Evolutionary conservation across 2,329 filamentous ascomycete genomes (phyloP).

Genomic region (Xylariaceae sp.): DNA sequence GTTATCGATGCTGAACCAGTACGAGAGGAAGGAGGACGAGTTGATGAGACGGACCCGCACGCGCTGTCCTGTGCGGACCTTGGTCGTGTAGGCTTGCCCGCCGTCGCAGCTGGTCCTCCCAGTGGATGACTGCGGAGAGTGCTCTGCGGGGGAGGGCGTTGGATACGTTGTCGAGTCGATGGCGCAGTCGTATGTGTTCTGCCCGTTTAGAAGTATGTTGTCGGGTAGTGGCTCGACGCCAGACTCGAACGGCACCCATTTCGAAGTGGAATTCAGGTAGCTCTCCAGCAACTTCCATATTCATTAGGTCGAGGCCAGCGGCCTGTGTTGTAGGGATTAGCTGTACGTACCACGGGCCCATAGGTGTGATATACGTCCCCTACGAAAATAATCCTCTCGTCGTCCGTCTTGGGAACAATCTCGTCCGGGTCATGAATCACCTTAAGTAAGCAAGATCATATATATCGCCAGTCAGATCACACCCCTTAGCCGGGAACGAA

Average conservation of each 20-base stretch:
- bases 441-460: no score
- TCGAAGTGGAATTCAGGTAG: conserved; percentile 31
- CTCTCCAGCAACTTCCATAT: conserved; percentile 24
- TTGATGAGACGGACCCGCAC: conserved; percentile 37
- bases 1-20: conserved; percentile 36
- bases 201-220: conserved; percentile 37
- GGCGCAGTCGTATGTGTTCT: conserved; percentile 32
- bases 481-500: no score
- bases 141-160: conserved; percentile 7
- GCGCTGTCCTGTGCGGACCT: conserved; percentile 24
- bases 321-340: neutral
- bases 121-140: neutral
- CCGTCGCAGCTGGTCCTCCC: conserved; percentile 24
- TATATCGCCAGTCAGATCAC: no score
- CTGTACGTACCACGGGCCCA: conserved; percentile 27
- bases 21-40: conserved; percentile 34
- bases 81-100: conserved; percentile 30
- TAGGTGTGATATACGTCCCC: conserved; percentile 36
- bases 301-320: neutral
- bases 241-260: conserved; percentile 31
- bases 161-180: conserved; percentile 28
- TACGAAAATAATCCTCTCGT: conserved; percentile 36
- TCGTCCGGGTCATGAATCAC: conserved; percentile 34
- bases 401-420: conserved; percentile 26
- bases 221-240: conserved; percentile 38